phyloP scores from a whole-genome alignment of 441 rosid genomes.

The Corymbia citriodora region DNA sequence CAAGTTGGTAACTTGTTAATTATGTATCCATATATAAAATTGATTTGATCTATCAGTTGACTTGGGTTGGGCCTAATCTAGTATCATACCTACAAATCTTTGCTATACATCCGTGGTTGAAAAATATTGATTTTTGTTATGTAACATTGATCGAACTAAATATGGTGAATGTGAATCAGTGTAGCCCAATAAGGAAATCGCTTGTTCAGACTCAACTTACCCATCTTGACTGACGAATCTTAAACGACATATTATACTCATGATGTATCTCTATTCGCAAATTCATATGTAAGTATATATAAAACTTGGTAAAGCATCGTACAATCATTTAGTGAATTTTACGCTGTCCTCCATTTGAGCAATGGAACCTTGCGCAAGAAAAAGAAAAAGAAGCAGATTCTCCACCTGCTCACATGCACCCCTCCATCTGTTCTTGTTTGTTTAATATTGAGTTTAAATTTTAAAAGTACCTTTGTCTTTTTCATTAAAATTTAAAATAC shows the following conservation, averaged over 20 bases:
- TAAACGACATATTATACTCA: background rate
- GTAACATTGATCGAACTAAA: background rate
- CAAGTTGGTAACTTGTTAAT: background rate
- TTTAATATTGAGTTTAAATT: background rate
- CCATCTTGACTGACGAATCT: background rate
- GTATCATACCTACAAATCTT: background rate
- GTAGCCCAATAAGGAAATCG: background rate
- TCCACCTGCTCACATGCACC: background rate
- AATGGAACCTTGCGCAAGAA: background rate
- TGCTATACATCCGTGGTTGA: background rate
- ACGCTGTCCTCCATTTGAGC: background rate
- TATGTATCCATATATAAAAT: background rate
- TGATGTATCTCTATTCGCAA: background rate
- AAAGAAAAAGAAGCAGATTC: background rate
- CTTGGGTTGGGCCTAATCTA: background rate
- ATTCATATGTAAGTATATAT: background rate
- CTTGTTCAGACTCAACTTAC: background rate
- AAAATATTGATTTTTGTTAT: background rate
- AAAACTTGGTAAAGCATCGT: background rate
- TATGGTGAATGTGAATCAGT: background rate
- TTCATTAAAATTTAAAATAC: background rate
- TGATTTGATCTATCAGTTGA: rapidly evolving
- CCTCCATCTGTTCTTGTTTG: background rate
- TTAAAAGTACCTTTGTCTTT: background rate
- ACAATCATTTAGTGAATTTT: background rate